A percentile compares a stretch with the other conserved stretches of the same genome.
phyloP scores from a whole-genome alignment of 768 basidiomycete genomes.

The Lactarius sanguifluus region DNA sequence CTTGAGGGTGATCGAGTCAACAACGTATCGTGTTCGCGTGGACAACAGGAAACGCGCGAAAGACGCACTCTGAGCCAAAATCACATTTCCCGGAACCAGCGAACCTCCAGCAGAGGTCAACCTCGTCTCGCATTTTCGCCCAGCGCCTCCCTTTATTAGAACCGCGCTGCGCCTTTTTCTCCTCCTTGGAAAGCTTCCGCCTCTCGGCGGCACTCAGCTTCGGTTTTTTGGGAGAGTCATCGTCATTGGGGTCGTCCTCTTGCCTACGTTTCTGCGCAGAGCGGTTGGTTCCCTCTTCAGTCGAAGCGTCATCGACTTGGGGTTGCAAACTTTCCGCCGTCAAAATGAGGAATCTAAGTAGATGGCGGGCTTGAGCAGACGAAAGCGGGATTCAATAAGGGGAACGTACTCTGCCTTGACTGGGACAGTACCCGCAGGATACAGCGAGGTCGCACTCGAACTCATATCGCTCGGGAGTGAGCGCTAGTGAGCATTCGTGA shows the following conservation, averaged over 20 bases:
- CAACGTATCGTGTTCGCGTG: neutral
- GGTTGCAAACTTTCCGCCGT: slow-evolving; percentile 27
- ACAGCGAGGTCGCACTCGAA: slow-evolving; percentile 8
- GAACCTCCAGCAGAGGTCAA: slow-evolving; percentile 80
- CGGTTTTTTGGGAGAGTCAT: slow-evolving; percentile 33
- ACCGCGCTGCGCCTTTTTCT: slow-evolving; percentile 73
- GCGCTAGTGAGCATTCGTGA: too few species aligned
- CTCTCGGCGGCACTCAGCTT: slow-evolving; percentile 38
- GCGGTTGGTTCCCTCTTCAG: slow-evolving; percentile 56
- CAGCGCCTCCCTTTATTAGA: slow-evolving; percentile 84
- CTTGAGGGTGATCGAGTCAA: slow-evolving; percentile 37
- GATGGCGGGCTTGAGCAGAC: neutral
- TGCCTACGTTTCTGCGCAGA: slow-evolving; percentile 29
- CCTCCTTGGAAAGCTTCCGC: slow-evolving; percentile 55
- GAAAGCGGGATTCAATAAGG: neutral
- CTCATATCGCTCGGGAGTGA: neutral
- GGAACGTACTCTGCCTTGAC: slow-evolving; percentile 51
- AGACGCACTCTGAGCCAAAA: slow-evolving; percentile 58
- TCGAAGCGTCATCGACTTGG: slow-evolving; percentile 55
- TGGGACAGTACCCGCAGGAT: slow-evolving; percentile 50
- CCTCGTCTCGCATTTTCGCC: slow-evolving; percentile 71
- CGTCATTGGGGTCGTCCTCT: slow-evolving; percentile 29
- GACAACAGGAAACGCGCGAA: neutral
- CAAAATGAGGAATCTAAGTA: slow-evolving; percentile 43
- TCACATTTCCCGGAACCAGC: slow-evolving; percentile 72